Conservation (phyloP, 352 stramenopile genomes). For the Phytophthora idaei region DNA sequence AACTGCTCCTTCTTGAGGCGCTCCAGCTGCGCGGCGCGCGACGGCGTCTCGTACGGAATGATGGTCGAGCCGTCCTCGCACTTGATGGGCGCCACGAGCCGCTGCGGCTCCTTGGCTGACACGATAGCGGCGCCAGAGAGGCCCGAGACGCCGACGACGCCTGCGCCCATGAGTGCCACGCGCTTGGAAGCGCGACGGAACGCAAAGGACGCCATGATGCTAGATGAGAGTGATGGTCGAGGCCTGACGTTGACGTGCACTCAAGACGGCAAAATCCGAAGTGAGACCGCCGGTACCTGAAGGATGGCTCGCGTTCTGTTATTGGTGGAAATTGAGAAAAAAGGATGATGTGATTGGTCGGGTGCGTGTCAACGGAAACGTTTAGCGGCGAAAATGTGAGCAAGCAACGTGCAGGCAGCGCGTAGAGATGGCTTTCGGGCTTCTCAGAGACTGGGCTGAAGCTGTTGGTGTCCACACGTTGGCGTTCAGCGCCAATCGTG, state of each 20-base stretch:
- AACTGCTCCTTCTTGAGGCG: constrained; percentile 91
- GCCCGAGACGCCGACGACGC: constrained; percentile 49
- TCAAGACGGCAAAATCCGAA: constrained; percentile 42
- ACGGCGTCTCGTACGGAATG: constrained; percentile 82
- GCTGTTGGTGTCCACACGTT: constrained; percentile 25
- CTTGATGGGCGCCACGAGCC: constrained; percentile 77
- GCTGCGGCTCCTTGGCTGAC: constrained; percentile 71
- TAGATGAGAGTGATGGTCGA: constrained; percentile 11
- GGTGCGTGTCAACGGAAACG: neutral
- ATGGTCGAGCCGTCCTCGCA: constrained; percentile 88
- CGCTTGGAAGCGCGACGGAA: constrained; percentile 65
- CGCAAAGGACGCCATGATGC: constrained; percentile 61
- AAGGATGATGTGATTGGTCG: neutral
- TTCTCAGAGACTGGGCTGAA: neutral
- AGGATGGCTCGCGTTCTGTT: neutral
- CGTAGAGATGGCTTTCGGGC: constrained; percentile 15
- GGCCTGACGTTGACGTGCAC: constrained; percentile 18
- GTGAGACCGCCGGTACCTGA: constrained; percentile 33
- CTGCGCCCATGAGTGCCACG: constrained; percentile 54
- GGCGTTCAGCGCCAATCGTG: constrained; percentile 9
- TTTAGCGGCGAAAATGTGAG: constrained; percentile 21
- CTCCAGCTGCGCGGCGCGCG: constrained; percentile 68
- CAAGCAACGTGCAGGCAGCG: constrained; percentile 28
- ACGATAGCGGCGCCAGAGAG: constrained; percentile 70
- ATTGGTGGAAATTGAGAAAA: constrained; percentile 13